phyloP scores from a whole-genome alignment of 345 rosid species.

The Pistacia atlantica region DNA sequence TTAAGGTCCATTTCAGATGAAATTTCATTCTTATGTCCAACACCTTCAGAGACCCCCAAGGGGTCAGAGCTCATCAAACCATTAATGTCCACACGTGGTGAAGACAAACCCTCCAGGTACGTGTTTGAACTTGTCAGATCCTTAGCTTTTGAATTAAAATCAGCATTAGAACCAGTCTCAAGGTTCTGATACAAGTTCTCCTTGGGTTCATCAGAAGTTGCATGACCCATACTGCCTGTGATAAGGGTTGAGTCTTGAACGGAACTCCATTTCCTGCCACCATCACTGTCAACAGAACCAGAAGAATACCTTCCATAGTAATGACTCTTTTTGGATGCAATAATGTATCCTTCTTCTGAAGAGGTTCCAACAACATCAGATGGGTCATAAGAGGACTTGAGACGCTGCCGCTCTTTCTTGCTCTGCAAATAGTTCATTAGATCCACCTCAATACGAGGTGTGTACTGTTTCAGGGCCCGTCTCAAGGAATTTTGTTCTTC shows the following conservation, averaged over 20 bases:
- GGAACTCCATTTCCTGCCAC: slow-evolving; percentile 87
- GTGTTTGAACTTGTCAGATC: slow-evolving; percentile 33
- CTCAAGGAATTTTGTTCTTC: slow-evolving; percentile 97
- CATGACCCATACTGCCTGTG: slow-evolving; percentile 49
- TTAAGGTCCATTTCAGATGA: slow-evolving; percentile 48
- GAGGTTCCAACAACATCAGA: slow-evolving; percentile 92
- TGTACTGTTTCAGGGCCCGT: slow-evolving; percentile 86
- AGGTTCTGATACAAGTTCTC: slow-evolving; percentile 67
- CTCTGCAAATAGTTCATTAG: slow-evolving; percentile 90
- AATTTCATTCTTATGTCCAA: slow-evolving; percentile 42
- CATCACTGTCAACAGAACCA: slow-evolving; percentile 76
- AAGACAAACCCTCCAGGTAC: slow-evolving; percentile 53
- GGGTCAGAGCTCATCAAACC: slow-evolving; percentile 50
- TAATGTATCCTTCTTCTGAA: slow-evolving; percentile 84
- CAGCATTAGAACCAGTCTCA: slow-evolving; percentile 50
- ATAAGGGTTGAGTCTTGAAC: slow-evolving; percentile 60
- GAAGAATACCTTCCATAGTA: slow-evolving; percentile 81
- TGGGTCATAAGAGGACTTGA: slow-evolving; percentile 81
- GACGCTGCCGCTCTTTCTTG: slow-evolving; percentile 91
- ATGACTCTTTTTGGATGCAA: slow-evolving; percentile 67
- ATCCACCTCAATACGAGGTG: slow-evolving; percentile 99
- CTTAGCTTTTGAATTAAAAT: slow-evolving; percentile 52
- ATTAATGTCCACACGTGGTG: slow-evolving; percentile 56
- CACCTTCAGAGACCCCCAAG: slow-evolving; percentile 33
- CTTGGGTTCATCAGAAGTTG: slow-evolving; percentile 62